Evolutionary conservation across 441 rosid genomes (phyloP), one percentile per base, ranked within the genome.

Genomic region (Gossypium gossypioides): DNA sequence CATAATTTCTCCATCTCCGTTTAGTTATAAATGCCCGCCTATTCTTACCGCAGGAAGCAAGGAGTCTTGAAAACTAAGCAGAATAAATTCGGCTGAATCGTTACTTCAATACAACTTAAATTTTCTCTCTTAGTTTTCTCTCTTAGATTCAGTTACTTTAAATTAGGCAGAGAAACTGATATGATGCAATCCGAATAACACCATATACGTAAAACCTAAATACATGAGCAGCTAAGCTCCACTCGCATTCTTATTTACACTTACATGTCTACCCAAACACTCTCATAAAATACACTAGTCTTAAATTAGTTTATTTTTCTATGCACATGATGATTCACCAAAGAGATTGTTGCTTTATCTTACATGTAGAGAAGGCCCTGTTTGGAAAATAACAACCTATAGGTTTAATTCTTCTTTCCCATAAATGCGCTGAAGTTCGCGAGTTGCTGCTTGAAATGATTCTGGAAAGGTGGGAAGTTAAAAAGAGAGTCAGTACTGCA

Each of bases 361-460:
- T 51, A 67, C 69, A 12, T 18, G 63, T 42, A 15, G 25, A 6
- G 37, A 18, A 68, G 54, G 42, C 42, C 60, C 56, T n/a, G 34
- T 44, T 25, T 21, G 15, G 62, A 1, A 19, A 4, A 37, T 18
- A 19, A 27, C 54, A 37, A 24, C 70, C 81, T 75, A 86, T 42
- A 84, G 71, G 67, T 82, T 77, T 50, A 78, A 80, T 61, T 82
- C 87, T 75, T 82, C 96, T 85, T 87, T 89, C 61, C 92, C 93
- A 74, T 86, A 88, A 44, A 86, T 81, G 32, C 89, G 85, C 57
- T 86, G 87, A 75, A 86, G 86, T 77, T 86, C 90, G 7, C 88
- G 73, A 4, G 90, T 86, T 8, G 94, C 94, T 0, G 90, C 94
- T 84, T 84, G 87, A 73, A 83, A 89, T 64, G 94, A 89, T 74